Conservation (phyloP, 2,329 filamentous ascomycete species). For the Coniella vitis region DNA sequence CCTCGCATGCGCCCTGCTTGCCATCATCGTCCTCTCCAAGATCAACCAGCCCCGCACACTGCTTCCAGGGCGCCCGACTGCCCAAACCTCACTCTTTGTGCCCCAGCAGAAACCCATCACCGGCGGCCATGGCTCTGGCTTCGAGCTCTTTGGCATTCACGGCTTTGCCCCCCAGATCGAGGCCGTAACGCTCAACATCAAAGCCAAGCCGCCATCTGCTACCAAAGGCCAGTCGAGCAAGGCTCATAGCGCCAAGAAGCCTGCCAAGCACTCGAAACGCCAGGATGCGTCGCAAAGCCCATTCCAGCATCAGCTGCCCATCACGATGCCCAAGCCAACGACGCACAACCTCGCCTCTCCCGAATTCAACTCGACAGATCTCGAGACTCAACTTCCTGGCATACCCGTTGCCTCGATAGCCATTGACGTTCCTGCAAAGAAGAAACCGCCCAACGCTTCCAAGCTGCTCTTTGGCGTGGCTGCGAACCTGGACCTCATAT, state of each 20-base stretch:
- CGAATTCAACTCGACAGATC: conserved; percentile 7
- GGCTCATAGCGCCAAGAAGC: background rate
- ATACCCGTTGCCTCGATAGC: conserved; percentile 10
- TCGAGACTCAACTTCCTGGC: conserved; percentile 7
- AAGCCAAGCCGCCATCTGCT: conserved; percentile 4
- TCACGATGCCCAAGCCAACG: conserved; percentile 12
- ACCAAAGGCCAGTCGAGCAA: background rate
- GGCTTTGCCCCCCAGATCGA: conserved; percentile 11
- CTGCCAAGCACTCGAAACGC: background rate
- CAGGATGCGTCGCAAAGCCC: conserved; percentile 3
- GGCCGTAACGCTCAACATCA: conserved; percentile 11
- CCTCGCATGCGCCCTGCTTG: conserved; percentile 6
- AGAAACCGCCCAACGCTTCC: conserved; percentile 12
- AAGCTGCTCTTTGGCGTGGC: conserved; percentile 16
- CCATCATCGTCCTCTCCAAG: conserved; percentile 8
- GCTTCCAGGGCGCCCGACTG: conserved; percentile 1
- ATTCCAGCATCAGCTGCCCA: conserved; percentile 13
- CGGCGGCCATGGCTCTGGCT: conserved; percentile 6
- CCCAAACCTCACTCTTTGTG: background rate
- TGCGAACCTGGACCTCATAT: conserved; percentile 15
- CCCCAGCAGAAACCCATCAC: background rate
- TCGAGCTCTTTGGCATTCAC: conserved; percentile 12
- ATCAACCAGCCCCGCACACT: background rate
- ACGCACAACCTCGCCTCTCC: conserved; percentile 9
- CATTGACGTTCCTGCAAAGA: conserved; percentile 3